Evolutionary conservation across 1,139 yeast species (phyloP), one percentile per base, ranked within the genome.

Genomic region (Lodderomyces oxycetoniae): DNA sequence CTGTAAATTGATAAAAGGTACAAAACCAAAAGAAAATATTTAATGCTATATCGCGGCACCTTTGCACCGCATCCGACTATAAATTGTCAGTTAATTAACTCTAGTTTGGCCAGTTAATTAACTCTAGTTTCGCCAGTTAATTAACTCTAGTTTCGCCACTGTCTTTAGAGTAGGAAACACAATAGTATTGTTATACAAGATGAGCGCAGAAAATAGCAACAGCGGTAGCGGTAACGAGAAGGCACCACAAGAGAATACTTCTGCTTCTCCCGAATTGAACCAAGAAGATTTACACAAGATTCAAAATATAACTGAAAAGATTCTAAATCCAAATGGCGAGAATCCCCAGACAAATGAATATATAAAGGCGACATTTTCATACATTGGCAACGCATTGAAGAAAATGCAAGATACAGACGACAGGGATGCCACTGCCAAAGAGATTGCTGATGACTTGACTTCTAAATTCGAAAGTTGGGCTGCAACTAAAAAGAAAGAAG

Each of bases 361-460:
- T 16, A 53, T 67, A 33, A 51, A 55, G 32, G 47, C 47, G 26
- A 49, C 66, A 3, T 53, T 59, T 38, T 43, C 47, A 24, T 66
- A 65, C 41, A 48, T 67, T 19, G 52, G 49, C 41, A 42, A 44
- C 2, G 55, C 55, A 9, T 45, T 59, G 38, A 35, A 52, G 31
- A 59, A 59, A 37, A 58, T 67, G 64, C 46, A 57, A 16, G 47
- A 50, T 1, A 43, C 64, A 7, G 47, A 50, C 13, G 61, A 66
- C 39, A 56, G 50, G 31, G 64, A 66, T 16, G 54, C 52, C 17
- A 54, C 70, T 1, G 59, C 69, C 4, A 46, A 59, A 31, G 69
- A 63, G 30, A 60, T 67, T 22, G 68, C 71, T 3, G 52, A 61
- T 5, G 72, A 66, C 42, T 53, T 66, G 40, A 52, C 52, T 20